phyloP scores from a whole-genome alignment of 1,284 basidiomycete species.

The Austroboletus niveus region DNA sequence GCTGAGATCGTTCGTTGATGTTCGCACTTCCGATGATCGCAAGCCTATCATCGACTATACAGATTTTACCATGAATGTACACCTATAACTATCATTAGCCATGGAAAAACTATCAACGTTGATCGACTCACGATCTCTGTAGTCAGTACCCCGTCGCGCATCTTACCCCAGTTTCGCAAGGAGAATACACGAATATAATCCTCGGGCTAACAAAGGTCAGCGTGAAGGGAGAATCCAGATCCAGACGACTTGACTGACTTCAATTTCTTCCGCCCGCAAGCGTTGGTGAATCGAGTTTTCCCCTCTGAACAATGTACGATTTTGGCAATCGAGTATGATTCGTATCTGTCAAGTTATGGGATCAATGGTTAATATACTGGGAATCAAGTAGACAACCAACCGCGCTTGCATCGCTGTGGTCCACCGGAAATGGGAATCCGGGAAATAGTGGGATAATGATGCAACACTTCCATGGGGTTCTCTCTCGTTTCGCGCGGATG shows the following conservation, averaged over 20 bases:
- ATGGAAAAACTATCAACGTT: background rate
- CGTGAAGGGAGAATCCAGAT: background rate
- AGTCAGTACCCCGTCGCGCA: slow-evolving; percentile 81
- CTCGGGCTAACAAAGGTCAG: slow-evolving; percentile 61
- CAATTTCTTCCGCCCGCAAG: slow-evolving; percentile 84
- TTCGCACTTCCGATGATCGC: slow-evolving; percentile 99
- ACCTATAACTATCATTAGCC: slow-evolving; percentile 47
- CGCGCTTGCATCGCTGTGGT: slow-evolving; percentile 89
- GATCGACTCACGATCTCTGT: slow-evolving; percentile 75
- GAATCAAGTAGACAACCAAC: slow-evolving; percentile 43
- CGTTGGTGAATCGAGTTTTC: slow-evolving; percentile 91
- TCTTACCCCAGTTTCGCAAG: slow-evolving; percentile 91
- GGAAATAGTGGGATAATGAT: slow-evolving; percentile 92
- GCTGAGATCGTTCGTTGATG: slow-evolving; percentile 95
- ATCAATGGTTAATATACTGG: slow-evolving; percentile 2
- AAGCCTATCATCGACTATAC: slow-evolving; percentile 94
- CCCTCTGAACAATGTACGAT: slow-evolving; percentile 85
- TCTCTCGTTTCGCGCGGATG: slow-evolving; percentile 83
- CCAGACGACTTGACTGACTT: slow-evolving; percentile 51
- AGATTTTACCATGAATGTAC: slow-evolving; percentile 80
- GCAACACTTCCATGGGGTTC: slow-evolving; percentile 87
- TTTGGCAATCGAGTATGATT: slow-evolving; percentile 93
- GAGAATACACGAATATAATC: slow-evolving; percentile 94
- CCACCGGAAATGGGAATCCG: slow-evolving; percentile 92
- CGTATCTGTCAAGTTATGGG: slow-evolving; percentile 56